Conservation (phyloP, 805 yeast species). For the Ogataea pilisensis region DNA sequence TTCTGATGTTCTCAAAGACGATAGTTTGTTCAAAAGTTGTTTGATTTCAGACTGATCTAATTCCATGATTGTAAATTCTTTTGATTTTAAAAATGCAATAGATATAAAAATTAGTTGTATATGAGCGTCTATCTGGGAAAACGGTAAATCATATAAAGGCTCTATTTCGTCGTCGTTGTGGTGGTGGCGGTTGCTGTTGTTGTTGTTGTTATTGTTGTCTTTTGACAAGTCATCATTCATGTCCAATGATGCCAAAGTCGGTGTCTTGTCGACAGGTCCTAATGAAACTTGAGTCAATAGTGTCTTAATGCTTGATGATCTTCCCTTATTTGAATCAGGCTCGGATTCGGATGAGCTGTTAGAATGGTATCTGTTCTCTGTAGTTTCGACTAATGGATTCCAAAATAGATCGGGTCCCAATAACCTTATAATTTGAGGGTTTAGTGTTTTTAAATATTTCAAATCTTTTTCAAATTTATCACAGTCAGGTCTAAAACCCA, state of each 20-base stretch:
- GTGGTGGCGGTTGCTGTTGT: too few species aligned
- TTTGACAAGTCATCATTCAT: slow-evolving; percentile 2
- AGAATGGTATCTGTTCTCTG: slow-evolving; percentile 3
- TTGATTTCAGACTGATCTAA: slow-evolving; percentile 87
- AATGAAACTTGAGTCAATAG: slow-evolving; percentile 23
- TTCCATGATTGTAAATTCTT: slow-evolving; percentile 73
- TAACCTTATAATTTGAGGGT: slow-evolving; percentile 19
- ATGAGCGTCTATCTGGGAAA: slow-evolving; percentile 67
- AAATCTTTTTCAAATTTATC: slow-evolving; percentile 22
- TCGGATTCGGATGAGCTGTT: slow-evolving; percentile 3
- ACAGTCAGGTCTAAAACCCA: slow-evolving; percentile 65
- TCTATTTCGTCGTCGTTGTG: slow-evolving; percentile 21
- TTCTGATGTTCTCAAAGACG: slow-evolving; percentile 37
- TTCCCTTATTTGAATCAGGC: slow-evolving; percentile 12
- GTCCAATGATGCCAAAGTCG: slow-evolving; percentile 23
- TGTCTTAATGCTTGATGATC: slow-evolving; percentile 31
- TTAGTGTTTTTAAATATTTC: slow-evolving; percentile 17
- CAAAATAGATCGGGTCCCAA: slow-evolving; percentile 64
- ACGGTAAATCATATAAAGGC: slow-evolving; percentile 38
- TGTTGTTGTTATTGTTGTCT: background rate
- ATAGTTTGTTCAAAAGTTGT: slow-evolving; percentile 62
- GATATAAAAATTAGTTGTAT: slow-evolving; percentile 71
- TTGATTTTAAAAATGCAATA: slow-evolving; percentile 74
- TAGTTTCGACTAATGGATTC: slow-evolving; percentile 38
- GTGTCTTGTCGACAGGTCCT: slow-evolving; percentile 24